phyloP scores from a whole-genome alignment of 768 basidiomycete species.

The Cyclocybe aegerita region DNA sequence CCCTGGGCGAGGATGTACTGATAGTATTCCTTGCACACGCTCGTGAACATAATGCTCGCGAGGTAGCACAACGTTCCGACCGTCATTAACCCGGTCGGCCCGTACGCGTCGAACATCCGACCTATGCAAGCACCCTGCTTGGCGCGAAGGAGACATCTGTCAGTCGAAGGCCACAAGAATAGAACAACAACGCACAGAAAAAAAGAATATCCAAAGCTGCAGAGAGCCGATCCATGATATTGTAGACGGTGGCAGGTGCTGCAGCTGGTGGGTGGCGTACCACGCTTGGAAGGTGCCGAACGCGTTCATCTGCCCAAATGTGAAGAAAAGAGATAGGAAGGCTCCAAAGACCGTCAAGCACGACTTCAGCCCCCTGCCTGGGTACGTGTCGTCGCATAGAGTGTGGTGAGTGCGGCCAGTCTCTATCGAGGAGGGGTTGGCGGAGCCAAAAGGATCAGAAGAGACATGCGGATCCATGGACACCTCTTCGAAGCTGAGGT shows the following conservation, averaged over 20 bases:
- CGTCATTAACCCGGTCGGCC: constrained; percentile 53
- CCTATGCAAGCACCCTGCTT: constrained; percentile 63
- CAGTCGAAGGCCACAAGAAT: neutral
- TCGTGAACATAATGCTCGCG: constrained; percentile 58
- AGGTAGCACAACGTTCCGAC: constrained; percentile 49
- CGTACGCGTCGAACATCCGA: constrained; percentile 57
- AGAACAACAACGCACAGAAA: constrained; percentile 46
- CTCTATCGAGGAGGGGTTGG: neutral
- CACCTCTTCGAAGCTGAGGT: constrained; percentile 15
- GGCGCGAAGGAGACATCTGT: neutral
- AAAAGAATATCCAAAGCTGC: constrained; percentile 70
- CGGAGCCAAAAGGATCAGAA: neutral
- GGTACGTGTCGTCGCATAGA: constrained; percentile 9
- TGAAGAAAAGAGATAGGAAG: constrained; percentile 64
- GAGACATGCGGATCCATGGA: neutral
- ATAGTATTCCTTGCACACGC: constrained; percentile 55
- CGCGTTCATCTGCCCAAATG: constrained; percentile 70
- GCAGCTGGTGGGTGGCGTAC: constrained; percentile 62
- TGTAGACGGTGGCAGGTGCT: constrained; percentile 44
- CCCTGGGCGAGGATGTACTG: constrained; percentile 66
- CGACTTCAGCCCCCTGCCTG: constrained; percentile 32
- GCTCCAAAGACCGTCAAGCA: constrained; percentile 61
- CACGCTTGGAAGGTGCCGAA: constrained; percentile 74
- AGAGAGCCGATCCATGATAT: constrained; percentile 74
- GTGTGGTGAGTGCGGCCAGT: neutral